These are phyloP conservation scores for Clonostachys byssicola DNA, from an alignment of 2,329 filamentous ascomycete genomes.

Conservation along the genomic window DNA sequence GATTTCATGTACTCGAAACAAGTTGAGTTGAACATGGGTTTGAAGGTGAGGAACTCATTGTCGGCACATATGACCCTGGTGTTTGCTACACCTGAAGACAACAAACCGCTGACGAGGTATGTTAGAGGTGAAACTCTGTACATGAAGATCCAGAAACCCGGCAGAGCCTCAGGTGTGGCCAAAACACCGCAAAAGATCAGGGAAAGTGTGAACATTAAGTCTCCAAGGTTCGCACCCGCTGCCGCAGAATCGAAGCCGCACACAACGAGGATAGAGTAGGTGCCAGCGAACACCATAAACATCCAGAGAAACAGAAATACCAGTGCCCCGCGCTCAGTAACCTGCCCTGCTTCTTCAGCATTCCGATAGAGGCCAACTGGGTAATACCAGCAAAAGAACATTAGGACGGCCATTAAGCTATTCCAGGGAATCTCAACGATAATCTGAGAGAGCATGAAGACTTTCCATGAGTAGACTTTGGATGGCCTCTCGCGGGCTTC, in stretches of 20 bases:
- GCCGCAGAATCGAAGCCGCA: slow-evolving; percentile 76
- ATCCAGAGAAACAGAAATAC: slow-evolving; percentile 73
- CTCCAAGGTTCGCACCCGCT: slow-evolving; percentile 71
- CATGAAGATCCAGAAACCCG: slow-evolving; percentile 81
- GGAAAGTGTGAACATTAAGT: slow-evolving; percentile 76
- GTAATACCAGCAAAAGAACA: slow-evolving; percentile 75
- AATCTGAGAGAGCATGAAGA: slow-evolving; percentile 80
- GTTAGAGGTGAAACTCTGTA: slow-evolving; percentile 80
- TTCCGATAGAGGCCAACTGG: slow-evolving; percentile 68
- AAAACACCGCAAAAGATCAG: slow-evolving; percentile 45
- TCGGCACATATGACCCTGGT: slow-evolving; percentile 59
- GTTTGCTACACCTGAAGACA: slow-evolving; percentile 67
- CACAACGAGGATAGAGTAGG: slow-evolving; percentile 76
- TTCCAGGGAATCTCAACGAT: slow-evolving; percentile 85
- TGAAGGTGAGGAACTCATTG: slow-evolving; percentile 67
- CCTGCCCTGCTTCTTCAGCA: slow-evolving; percentile 51
- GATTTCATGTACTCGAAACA: slow-evolving; percentile 54
- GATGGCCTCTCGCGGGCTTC: slow-evolving; percentile 81
- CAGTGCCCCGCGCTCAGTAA: slow-evolving; percentile 65
- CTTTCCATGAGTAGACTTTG: slow-evolving; percentile 80
- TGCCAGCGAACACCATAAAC: slow-evolving; percentile 78
- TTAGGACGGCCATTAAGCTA: slow-evolving; percentile 60
- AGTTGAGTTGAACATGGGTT: slow-evolving; percentile 51
- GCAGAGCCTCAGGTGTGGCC: slow-evolving; percentile 55
- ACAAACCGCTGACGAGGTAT: slow-evolving; percentile 71